Evolutionary conservation across 768 basidiomycete species (phyloP).

Genomic region (Lenzites betulinus): DNA sequence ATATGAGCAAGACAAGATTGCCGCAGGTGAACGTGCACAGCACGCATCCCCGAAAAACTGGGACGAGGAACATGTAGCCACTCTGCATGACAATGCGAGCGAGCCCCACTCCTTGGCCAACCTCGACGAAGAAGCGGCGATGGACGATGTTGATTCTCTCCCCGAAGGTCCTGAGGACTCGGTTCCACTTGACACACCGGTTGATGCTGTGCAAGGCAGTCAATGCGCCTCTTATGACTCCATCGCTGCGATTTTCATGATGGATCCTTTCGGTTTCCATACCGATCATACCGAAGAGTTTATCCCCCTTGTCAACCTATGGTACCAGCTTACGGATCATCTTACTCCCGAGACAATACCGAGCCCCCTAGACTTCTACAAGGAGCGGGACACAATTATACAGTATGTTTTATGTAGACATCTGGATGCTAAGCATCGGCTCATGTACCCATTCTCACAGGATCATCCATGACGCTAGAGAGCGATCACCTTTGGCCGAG

Average conservation of each 20-base stretch:
- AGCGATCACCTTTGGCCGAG: no score
- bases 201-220: no score
- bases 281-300: not conserved
- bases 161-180: not conserved
- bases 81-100: no score
- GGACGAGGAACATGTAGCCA: no score
- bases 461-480: no score
- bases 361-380: not conserved
- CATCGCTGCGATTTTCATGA: not conserved
- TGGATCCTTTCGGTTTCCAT: not conserved
- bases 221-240: not conserved
- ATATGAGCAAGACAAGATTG: not conserved
- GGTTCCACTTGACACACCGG: no score
- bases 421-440: no score
- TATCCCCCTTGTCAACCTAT: conserved; percentile 6
- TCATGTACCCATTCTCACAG: no score
- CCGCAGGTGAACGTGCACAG: no score
- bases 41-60: no score
- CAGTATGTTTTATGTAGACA: not conserved
- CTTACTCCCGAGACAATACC: conserved; percentile 7
- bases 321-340: conserved; percentile 6
- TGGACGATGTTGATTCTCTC: not conserved
- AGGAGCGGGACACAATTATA: not conserved
- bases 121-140: not conserved
- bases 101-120: not conserved